Conservation (phyloP, 495 filamentous ascomycete species). For the Astrothelium macrocarpum region DNA sequence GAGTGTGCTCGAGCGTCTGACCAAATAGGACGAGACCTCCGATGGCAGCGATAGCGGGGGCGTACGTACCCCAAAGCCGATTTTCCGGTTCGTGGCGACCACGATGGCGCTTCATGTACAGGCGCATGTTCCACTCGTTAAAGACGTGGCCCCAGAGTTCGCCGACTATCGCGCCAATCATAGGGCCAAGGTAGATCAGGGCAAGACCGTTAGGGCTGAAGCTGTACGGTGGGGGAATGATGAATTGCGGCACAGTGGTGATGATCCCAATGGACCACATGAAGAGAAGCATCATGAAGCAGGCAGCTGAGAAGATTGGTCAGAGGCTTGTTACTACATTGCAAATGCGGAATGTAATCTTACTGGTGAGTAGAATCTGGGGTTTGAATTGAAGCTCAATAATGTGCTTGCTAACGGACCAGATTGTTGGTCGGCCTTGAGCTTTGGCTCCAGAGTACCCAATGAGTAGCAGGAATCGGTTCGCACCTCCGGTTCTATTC, state of each 20-base stretch:
- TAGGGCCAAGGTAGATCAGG: slow-evolving; percentile 32
- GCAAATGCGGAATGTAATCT: neutral
- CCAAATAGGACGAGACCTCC: slow-evolving; percentile 19
- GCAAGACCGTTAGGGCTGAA: slow-evolving; percentile 26
- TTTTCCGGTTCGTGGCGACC: slow-evolving; percentile 15
- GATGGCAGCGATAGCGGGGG: slow-evolving; percentile 13
- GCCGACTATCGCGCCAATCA: slow-evolving; percentile 27
- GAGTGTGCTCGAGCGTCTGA: slow-evolving; percentile 13
- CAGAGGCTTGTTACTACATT: neutral
- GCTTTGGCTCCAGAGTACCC: slow-evolving; percentile 8
- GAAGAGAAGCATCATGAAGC: slow-evolving; percentile 13
- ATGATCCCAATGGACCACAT: slow-evolving; percentile 34
- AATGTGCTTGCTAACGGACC: slow-evolving; percentile 20
- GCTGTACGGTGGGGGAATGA: slow-evolving; percentile 29
- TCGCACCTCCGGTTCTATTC: slow-evolving; percentile 13
- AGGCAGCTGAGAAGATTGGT: too few species aligned
- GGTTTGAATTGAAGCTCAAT: slow-evolving; percentile 18
- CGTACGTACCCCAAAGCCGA: slow-evolving; percentile 20
- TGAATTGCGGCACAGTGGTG: slow-evolving; percentile 29
- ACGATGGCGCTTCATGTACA: slow-evolving; percentile 14
- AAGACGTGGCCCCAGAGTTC: slow-evolving; percentile 34
- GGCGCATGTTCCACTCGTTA: slow-evolving; percentile 29
- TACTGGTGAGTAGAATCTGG: slow-evolving; percentile 27
- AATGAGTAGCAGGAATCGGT: slow-evolving; percentile 22
- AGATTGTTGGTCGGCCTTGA: slow-evolving; percentile 16